These are phyloP conservation scores for Solanum chilense DNA, from an alignment of 257 asterid genomes.

Conservation along the genomic window DNA sequence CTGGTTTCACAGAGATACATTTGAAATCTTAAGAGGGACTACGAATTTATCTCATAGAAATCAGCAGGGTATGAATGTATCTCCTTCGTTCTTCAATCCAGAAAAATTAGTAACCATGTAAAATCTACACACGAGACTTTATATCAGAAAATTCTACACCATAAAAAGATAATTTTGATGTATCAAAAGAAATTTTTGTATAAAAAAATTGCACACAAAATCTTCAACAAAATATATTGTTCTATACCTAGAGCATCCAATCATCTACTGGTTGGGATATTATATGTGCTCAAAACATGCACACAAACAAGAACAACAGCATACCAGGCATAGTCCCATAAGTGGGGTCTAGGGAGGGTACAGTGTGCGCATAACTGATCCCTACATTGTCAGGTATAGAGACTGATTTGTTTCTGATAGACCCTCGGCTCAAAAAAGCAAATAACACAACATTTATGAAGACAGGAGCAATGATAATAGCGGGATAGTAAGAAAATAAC, in stretches of 20 bases:
- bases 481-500: not conserved
- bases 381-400: not conserved
- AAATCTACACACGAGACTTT: not conserved
- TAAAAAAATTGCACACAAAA: not conserved
- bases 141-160: not conserved
- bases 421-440: not conserved
- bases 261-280: not conserved
- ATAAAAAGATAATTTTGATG: not conserved
- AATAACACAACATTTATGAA: not conserved
- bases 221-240: not conserved
- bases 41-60: not conserved
- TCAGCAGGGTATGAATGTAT: not conserved
- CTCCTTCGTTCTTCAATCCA: not conserved
- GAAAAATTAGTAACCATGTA: not conserved
- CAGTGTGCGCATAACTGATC: not conserved
- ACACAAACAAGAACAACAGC: not conserved
- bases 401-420: not conserved
- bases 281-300: not conserved
- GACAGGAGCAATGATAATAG: not conserved
- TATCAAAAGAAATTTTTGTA: not conserved
- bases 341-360: not conserved
- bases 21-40: not conserved
- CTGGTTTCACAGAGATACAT: not conserved
- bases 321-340: not conserved
- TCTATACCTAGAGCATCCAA: not conserved